Percentiles rank a stretch among this genome's conserved stretches.
These are phyloP conservation scores for Phytophthora idaei DNA, from an alignment of 352 stramenopile genomes.

Conservation along the genomic window DNA sequence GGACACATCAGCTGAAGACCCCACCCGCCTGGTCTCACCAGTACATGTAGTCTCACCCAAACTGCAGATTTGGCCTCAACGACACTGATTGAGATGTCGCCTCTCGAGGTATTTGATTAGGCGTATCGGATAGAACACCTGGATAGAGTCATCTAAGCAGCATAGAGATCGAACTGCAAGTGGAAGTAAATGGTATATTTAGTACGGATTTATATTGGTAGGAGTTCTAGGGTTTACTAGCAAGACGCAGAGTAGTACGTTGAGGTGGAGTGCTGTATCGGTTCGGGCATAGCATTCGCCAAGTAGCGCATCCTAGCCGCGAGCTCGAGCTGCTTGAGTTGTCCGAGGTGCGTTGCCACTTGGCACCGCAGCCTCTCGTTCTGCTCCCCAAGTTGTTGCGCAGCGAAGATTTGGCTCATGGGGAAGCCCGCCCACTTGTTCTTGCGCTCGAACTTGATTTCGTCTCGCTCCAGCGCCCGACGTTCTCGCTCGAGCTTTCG, in stretches of 20 bases:
- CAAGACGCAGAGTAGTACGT: slow-evolving; percentile 20
- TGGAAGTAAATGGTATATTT: too few species aligned
- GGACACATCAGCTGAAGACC: background rate
- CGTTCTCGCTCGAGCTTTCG: slow-evolving; percentile 32
- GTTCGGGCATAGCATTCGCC: slow-evolving; percentile 11
- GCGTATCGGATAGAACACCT: too few species aligned
- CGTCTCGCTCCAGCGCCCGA: background rate
- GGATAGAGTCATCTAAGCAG: too few species aligned
- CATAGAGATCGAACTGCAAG: background rate
- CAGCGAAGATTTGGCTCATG: slow-evolving; percentile 22
- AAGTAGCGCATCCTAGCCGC: slow-evolving; percentile 20
- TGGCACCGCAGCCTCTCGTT: slow-evolving; percentile 46
- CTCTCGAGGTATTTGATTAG: too few species aligned
- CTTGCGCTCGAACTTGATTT: background rate
- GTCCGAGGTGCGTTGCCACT: slow-evolving; percentile 27
- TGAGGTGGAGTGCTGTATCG: slow-evolving; percentile 3
- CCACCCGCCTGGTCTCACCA: slow-evolving; percentile 6
- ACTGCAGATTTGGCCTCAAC: too few species aligned
- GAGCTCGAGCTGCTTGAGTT: slow-evolving; percentile 37
- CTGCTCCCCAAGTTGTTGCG: slow-evolving; percentile 39
- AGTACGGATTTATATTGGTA: too few species aligned
- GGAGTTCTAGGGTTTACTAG: background rate
- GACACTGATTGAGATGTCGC: too few species aligned
- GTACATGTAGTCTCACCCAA: background rate
- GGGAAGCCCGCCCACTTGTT: slow-evolving; percentile 1